These are phyloP conservation scores for Globisporangium orthogonon DNA, from an alignment of 352 stramenopile genomes.

Conservation along the genomic window DNA sequence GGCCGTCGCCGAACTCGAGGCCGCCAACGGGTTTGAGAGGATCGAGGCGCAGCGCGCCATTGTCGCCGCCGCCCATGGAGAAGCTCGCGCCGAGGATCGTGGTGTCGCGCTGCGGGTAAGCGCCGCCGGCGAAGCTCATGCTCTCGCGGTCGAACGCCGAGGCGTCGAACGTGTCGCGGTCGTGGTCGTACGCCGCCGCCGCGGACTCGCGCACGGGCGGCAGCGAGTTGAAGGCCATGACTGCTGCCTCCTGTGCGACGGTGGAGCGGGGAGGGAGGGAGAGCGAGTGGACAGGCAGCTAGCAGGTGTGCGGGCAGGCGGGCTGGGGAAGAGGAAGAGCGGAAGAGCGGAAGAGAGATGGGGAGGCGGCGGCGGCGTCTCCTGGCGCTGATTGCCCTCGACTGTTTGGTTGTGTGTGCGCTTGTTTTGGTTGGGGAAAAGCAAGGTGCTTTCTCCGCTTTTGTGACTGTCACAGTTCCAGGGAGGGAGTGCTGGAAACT, in stretches of 20 bases:
- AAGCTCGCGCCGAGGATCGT: conserved; percentile 13
- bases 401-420: no score
- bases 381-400: no score
- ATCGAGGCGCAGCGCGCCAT: conserved; percentile 12
- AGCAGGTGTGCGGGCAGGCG: no score
- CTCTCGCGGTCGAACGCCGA: conserved; percentile 1
- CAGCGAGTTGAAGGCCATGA: conserved; percentile 9
- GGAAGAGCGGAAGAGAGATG: no score
- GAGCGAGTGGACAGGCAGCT: no score
- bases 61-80: background rate
- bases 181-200: conserved; percentile 3
- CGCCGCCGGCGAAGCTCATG: background rate
- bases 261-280: background rate
- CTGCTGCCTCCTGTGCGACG: background rate
- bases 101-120: conserved; percentile 13
- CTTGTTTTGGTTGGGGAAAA: no score
- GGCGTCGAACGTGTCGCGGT: conserved; percentile 2
- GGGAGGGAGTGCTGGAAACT: no score
- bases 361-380: no score
- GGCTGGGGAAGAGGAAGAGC: no score
- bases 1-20: conserved; percentile 8
- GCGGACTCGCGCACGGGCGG: conserved; percentile 11
- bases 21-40: conserved; percentile 6
- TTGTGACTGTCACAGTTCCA: no score
- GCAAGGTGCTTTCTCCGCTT: no score